Conservation (phyloP, 805 yeast genomes). For the Saccharomycopsis oosterbeekiorum region DNA sequence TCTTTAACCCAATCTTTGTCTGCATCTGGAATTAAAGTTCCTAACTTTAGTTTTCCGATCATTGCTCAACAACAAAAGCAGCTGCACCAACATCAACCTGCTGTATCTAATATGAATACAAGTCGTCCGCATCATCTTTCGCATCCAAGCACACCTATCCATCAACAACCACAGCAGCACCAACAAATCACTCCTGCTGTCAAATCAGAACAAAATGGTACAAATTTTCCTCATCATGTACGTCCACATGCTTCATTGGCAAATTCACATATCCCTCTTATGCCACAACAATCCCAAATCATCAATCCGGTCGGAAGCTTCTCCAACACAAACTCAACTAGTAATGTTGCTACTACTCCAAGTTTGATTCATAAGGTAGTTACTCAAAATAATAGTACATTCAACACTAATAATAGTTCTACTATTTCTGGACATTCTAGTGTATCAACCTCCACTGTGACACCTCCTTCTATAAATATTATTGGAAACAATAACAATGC, state of each 20-base stretch:
- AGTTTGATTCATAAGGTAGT: background rate
- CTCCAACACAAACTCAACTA: background rate
- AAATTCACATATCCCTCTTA: background rate
- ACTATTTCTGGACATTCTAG: background rate
- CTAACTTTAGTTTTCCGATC: conserved; percentile 47
- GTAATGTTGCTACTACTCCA: background rate
- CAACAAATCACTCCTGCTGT: background rate
- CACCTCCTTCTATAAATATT: background rate
- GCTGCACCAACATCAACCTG: background rate
- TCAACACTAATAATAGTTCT: background rate
- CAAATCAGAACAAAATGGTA: background rate
- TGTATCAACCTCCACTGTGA: background rate
- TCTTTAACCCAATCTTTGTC: conserved; percentile 39
- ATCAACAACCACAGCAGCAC: background rate
- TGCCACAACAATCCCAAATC: background rate
- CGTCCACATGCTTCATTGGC: background rate
- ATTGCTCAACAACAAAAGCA: background rate
- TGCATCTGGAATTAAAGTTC: conserved; percentile 58
- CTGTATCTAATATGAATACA: background rate
- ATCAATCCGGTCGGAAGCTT: background rate
- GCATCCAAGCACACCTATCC: background rate
- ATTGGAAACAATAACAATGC: background rate
- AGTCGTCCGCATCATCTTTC: background rate
- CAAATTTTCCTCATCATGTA: background rate
- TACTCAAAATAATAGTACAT: background rate